These are phyloP conservation scores for Anthracocystis setariae DNA, from an alignment of 1,284 basidiomycete species.

Conservation along the genomic window DNA sequence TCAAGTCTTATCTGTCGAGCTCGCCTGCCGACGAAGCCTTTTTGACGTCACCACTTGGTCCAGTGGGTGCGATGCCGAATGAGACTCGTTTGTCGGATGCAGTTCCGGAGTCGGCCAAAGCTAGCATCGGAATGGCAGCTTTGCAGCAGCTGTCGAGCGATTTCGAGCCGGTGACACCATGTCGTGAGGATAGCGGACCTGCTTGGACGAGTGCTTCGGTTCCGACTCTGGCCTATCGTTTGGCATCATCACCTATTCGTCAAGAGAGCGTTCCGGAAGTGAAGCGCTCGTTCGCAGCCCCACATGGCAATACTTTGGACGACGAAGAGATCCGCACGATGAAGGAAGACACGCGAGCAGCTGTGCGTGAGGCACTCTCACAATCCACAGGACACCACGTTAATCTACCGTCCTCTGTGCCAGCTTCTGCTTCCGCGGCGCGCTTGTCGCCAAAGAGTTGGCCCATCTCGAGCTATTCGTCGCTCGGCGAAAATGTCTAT, in stretches of 20 bases:
- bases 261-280: constrained; percentile 1
- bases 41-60: constrained; percentile 11
- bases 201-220: neutral
- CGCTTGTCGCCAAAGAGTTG: constrained; percentile 25
- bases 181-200: neutral
- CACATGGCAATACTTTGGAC: constrained; percentile 31
- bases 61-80: neutral
- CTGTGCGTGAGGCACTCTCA: constrained; percentile 45
- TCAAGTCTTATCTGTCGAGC: constrained; percentile 28
- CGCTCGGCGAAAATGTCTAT: constrained; percentile 20
- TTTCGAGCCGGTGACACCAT: neutral
- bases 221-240: constrained; percentile 15
- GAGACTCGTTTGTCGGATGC: neutral
- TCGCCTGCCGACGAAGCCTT: constrained; percentile 32
- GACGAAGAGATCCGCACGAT: constrained; percentile 45
- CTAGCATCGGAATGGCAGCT: neutral
- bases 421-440: constrained; percentile 2
- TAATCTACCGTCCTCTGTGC: constrained; percentile 9
- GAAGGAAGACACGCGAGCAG: constrained; percentile 39
- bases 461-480: constrained; percentile 27
- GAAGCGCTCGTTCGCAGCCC: constrained; percentile 9
- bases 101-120: neutral
- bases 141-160: neutral
- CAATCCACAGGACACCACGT: constrained; percentile 24
- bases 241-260: constrained; percentile 22